A percentile compares a stretch with the other conserved stretches of the same genome.
Conservation (phyloP, 2,329 filamentous ascomycete species). For the Scytalidium lignicola region DNA sequence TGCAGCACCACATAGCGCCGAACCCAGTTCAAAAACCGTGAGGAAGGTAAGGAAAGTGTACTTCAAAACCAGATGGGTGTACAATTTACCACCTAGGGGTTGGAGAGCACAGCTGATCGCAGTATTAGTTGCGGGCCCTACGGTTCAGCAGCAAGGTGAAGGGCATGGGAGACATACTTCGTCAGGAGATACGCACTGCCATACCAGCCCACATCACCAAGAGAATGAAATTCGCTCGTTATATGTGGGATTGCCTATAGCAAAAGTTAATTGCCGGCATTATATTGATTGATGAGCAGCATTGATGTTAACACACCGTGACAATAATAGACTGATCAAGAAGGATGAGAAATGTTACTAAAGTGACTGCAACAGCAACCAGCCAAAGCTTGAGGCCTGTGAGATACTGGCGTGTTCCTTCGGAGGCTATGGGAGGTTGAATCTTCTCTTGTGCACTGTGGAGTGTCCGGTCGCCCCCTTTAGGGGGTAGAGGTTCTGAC, state of each 20-base stretch:
- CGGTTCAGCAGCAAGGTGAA: not conserved
- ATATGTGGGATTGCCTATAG: conserved; percentile 29
- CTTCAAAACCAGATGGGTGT: conserved; percentile 30
- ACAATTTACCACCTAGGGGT: conserved; percentile 45
- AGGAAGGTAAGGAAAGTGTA: conserved; percentile 26
- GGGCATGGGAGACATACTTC: not conserved
- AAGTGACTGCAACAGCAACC: conserved; percentile 4
- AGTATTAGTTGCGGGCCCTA: not conserved
- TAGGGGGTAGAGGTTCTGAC: no score
- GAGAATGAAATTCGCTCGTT: conserved; percentile 28
- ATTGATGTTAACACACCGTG: conserved; percentile 37
- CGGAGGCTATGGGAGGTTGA: no score
- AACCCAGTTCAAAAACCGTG: conserved; percentile 50
- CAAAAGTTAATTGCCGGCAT: no score
- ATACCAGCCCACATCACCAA: conserved; percentile 31
- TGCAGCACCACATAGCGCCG: conserved; percentile 46
- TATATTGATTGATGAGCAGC: conserved; percentile 10
- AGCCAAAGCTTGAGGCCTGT: conserved; percentile 1
- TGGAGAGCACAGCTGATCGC: conserved; percentile 41
- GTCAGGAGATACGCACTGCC: conserved; percentile 24
- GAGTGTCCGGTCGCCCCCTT: no score
- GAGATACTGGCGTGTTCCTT: no score
- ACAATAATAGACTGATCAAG: conserved; percentile 14
- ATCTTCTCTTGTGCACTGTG: no score
- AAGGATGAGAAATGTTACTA: conserved; percentile 14